Evolutionary conservation across 1,284 basidiomycete species (phyloP).

Genomic region (Fomitopsis betulina): DNA sequence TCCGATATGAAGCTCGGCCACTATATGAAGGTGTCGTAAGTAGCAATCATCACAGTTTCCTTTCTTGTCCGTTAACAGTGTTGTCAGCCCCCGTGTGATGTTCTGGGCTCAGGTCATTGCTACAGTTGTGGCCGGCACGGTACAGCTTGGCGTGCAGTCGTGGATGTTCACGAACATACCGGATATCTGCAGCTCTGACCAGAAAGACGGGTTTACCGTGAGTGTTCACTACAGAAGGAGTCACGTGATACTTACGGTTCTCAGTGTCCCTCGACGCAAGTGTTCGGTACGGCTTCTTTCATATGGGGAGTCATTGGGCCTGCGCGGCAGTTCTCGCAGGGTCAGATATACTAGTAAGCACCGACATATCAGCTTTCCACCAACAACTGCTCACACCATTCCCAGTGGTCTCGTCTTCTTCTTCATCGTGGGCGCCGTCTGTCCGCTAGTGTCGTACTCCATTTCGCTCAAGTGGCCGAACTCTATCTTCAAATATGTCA

Average conservation of each 20-base stretch:
- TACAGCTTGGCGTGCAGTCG: constrained; percentile 61
- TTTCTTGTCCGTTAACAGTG: background rate
- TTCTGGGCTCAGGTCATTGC: constrained; percentile 60
- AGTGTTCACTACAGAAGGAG: constrained; percentile 13
- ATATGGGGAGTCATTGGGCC: constrained; percentile 40
- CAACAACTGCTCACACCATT: constrained; percentile 19
- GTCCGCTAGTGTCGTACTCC: constrained; percentile 35
- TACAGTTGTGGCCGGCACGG: constrained; percentile 57
- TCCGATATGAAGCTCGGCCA: constrained; percentile 72
- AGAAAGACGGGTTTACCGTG: constrained; percentile 37
- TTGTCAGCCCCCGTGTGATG: constrained; percentile 40
- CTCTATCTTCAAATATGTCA: constrained; percentile 66
- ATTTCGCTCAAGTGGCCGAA: constrained; percentile 35
- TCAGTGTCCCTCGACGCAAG: constrained; percentile 47
- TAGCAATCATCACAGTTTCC: background rate
- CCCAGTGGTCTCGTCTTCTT: constrained; percentile 38
- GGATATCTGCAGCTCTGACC: constrained; percentile 43
- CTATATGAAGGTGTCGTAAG: constrained; percentile 63
- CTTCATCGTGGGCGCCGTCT: constrained; percentile 44
- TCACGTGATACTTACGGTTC: constrained; percentile 23
- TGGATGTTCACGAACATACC: constrained; percentile 62
- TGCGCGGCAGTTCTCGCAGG: constrained; percentile 33
- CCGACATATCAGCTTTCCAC: background rate
- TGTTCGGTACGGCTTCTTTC: constrained; percentile 26
- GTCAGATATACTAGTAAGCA: constrained; percentile 34